phyloP scores from a whole-genome alignment of 768 basidiomycete genomes.

The Pseudohyphozyma bogoriensis region DNA sequence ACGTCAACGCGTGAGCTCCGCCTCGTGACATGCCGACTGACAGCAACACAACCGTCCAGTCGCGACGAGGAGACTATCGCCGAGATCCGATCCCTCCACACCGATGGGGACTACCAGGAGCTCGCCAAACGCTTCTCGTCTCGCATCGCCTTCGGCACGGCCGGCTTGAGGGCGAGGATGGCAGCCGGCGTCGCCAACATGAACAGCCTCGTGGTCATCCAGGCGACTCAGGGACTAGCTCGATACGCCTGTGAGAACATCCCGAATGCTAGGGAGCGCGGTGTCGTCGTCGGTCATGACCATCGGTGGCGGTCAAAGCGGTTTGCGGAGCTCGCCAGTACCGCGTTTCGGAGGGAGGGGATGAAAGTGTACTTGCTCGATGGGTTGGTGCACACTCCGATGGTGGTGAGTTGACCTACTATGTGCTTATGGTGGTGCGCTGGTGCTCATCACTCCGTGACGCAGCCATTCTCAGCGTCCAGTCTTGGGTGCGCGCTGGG shows the following conservation, averaged over 20 bases:
- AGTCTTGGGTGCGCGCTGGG: conserved; percentile 62
- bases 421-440: not conserved
- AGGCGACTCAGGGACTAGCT: conserved; percentile 28
- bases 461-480: conserved; percentile 58
- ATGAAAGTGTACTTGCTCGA: conserved; percentile 60
- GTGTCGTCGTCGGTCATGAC: conserved; percentile 76
- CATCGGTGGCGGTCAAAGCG: conserved; percentile 68
- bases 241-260: conserved; percentile 13
- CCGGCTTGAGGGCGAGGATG: conserved; percentile 57
- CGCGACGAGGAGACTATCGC: conserved; percentile 32
- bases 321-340: conserved; percentile 67
- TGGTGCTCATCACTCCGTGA: not conserved
- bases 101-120: conserved; percentile 15
- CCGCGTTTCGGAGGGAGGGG: conserved; percentile 54
- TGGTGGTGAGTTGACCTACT: conserved; percentile 20
- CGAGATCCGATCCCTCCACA: conserved; percentile 32
- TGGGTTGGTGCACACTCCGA: conserved; percentile 60
- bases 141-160: conserved; percentile 79
- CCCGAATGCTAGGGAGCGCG: conserved; percentile 45
- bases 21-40: too few species aligned
- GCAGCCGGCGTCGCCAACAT: conserved; percentile 83
- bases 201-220: conserved; percentile 57
- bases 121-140: conserved; percentile 32
- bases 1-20: too few species aligned
- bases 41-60: not conserved